Percentiles rank a stretch among this genome's conserved stretches.
These are phyloP conservation scores for Kwoniella sp. DNA, from an alignment of 768 basidiomycete species.

Conservation along the genomic window DNA sequence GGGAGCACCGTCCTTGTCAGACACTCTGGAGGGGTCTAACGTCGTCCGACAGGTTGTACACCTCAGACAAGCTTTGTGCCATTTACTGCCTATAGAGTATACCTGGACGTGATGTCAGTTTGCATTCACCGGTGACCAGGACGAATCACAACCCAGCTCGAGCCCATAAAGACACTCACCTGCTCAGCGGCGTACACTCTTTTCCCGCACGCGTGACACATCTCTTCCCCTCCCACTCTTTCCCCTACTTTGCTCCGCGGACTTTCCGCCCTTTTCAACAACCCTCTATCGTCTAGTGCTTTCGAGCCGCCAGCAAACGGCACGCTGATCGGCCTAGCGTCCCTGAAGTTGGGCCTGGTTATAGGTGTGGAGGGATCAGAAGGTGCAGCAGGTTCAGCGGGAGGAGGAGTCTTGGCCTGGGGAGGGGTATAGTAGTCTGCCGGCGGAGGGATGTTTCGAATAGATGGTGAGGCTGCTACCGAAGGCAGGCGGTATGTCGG, in stretches of 20 bases:
- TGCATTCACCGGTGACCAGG: background rate
- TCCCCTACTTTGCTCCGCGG: slow-evolving; percentile 44
- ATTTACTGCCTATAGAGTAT: slow-evolving; percentile 22
- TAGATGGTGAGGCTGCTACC: slow-evolving; percentile 15
- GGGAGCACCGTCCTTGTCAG: slow-evolving; percentile 37
- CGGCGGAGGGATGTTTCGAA: slow-evolving; percentile 17
- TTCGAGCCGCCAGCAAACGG: slow-evolving; percentile 36
- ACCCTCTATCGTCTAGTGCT: slow-evolving; percentile 40
- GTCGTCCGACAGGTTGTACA: slow-evolving; percentile 37
- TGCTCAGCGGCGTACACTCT: slow-evolving; percentile 45
- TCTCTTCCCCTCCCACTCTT: slow-evolving; percentile 29
- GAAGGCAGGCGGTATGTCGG: slow-evolving; percentile 13
- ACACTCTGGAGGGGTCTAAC: slow-evolving; percentile 41
- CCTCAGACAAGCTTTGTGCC: slow-evolving; percentile 39
- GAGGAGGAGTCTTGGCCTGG: slow-evolving; percentile 5
- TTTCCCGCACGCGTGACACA: slow-evolving; percentile 40
- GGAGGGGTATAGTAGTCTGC: slow-evolving; percentile 41
- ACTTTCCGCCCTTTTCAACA: slow-evolving; percentile 34
- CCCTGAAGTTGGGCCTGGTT: slow-evolving; percentile 33
- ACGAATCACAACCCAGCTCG: background rate
- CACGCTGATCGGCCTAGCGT: slow-evolving; percentile 27
- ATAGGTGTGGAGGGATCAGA: slow-evolving; percentile 22
- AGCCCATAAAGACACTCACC: slow-evolving; percentile 13
- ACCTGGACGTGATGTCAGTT: too few species aligned
- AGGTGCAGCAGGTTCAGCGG: slow-evolving; percentile 14